These are phyloP conservation scores for Coriolopsis trogii DNA, from an alignment of 1,284 basidiomycete species.

Conservation along the genomic window DNA sequence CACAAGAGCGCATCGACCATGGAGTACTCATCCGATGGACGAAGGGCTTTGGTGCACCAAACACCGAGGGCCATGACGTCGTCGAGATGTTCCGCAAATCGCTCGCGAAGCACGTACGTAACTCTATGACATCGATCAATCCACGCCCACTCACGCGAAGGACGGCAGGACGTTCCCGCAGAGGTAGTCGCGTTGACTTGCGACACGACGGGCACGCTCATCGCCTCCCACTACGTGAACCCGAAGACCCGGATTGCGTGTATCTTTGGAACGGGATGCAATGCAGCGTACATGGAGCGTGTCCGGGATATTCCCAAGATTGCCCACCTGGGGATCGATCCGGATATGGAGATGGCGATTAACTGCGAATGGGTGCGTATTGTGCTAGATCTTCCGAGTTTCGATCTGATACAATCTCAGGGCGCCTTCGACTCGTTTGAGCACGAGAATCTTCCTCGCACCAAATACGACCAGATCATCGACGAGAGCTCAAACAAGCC, in stretches of 20 bases:
- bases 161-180: slow-evolving; percentile 68
- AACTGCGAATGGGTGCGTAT: slow-evolving; percentile 90
- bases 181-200: slow-evolving; percentile 89
- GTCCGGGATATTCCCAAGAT: slow-evolving; percentile 82
- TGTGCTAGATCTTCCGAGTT: neutral
- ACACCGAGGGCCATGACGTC: slow-evolving; percentile 93
- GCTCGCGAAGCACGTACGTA: slow-evolving; percentile 71
- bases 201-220: slow-evolving; percentile 96
- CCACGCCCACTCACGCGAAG: neutral
- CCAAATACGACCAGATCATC: slow-evolving; percentile 92
- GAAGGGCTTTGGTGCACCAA: slow-evolving; percentile 93
- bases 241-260: slow-evolving; percentile 90
- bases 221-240: slow-evolving; percentile 96
- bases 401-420: slow-evolving; percentile 39
- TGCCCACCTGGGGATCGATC: slow-evolving; percentile 71
- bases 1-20: slow-evolving; percentile 92
- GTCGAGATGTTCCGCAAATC: slow-evolving; percentile 90
- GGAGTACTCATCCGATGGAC: slow-evolving; percentile 97
- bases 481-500: slow-evolving; percentile 97
- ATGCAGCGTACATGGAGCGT: slow-evolving; percentile 97
- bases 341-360: slow-evolving; percentile 84
- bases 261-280: slow-evolving; percentile 98
- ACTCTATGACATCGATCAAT: neutral
- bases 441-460: slow-evolving; percentile 92
- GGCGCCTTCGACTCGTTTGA: slow-evolving; percentile 97